Base-by-base conservation (phyloP, 1,284 basidiomycete species). In the Ceratobasidium sp. region DNA sequence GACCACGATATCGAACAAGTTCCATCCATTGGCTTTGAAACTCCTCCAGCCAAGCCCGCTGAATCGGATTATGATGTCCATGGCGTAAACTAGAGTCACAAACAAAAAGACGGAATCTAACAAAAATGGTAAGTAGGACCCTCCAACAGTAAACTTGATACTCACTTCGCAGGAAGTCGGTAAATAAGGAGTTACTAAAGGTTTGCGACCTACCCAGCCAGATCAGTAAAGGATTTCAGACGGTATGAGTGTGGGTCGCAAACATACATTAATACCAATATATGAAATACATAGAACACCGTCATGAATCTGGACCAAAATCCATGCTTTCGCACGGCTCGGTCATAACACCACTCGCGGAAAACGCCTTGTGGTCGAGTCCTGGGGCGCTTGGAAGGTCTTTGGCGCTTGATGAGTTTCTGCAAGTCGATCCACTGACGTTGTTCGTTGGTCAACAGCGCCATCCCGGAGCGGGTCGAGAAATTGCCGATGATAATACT, bases 401-500 rank as follows among this genome's bases (percentile, higher is more conserved):
- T 89, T 83, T 99, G 97, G 33, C 96, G 92, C 77, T 89, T 91
- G 84, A 99, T 94, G 64, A 97, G 88, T 83, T 96, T 96, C 81
- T 95, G 91, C 26, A 99, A 85, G 84, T 99, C 96, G 77, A 97
- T 94, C 97, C 97, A 99, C 84, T 97, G 96, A 77, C 94, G 88
- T 84, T 99, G 97, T n/a, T 95, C 90, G 73, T 93, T 91, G 0
- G 97, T 99, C 64, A 95, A 87, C 78, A 94, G 91, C 4, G 94
- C 96, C 49, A 90, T 91, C 44, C 96, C 96, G 6, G 95, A 97
- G 83, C 91, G 93, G 26, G 92, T 91, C 80, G 91, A 92, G 86
- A 98, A 98, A 85, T 98, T 98, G 75, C 94, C 94, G 83, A 99
- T 98, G 85, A 98, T 98, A 84, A 98, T 96, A 87, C 95, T 93